A percentile compares a stretch with the other conserved stretches of the same genome.
These are phyloP conservation scores for Periconia digitata DNA, from an alignment of 2,329 filamentous ascomycete species.

Conservation along the genomic window DNA sequence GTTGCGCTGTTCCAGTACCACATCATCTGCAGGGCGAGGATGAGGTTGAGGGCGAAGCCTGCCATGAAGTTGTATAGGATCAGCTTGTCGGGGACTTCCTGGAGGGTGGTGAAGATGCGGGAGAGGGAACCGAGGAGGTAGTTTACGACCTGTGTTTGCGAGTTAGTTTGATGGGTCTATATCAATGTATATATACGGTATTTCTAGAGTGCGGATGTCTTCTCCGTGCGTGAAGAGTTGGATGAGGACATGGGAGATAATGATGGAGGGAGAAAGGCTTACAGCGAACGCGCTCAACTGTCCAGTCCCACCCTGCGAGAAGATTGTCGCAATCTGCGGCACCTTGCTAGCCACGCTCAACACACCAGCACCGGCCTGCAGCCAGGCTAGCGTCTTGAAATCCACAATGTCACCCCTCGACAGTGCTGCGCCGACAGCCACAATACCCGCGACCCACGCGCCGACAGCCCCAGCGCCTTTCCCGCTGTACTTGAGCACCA, in stretches of 20 bases:
- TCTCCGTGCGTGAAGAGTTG: background rate
- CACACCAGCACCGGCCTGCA: conserved; percentile 82
- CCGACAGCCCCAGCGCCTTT: conserved; percentile 65
- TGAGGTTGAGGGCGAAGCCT: conserved; percentile 83
- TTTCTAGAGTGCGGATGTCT: no score
- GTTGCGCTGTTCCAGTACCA: conserved; percentile 83
- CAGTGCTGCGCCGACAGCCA: conserved; percentile 67
- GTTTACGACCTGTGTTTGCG: conserved; percentile 78
- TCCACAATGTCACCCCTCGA: conserved; percentile 68
- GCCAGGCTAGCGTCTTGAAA: conserved; percentile 66
- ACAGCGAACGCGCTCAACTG: conserved; percentile 97
- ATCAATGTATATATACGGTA: background rate
- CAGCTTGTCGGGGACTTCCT: conserved; percentile 95
- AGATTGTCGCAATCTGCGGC: conserved; percentile 89
- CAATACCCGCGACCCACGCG: conserved; percentile 76
- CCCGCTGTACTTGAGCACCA: conserved; percentile 83
- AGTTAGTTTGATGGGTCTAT: background rate
- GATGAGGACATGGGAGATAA: background rate
- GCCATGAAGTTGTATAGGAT: conserved; percentile 95
- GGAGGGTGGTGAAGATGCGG: conserved; percentile 95
- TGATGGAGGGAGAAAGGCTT: conserved; percentile 41
- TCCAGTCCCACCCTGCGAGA: conserved; percentile 81
- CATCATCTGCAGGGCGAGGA: conserved; percentile 86
- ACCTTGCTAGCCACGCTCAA: conserved; percentile 88
- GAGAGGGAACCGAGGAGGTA: conserved; percentile 91